Evolutionary conservation across 2,329 filamentous ascomycete genomes (phyloP), one percentile per base, ranked within the genome.

Genomic region (Talaromyces albobiverticillius): DNA sequence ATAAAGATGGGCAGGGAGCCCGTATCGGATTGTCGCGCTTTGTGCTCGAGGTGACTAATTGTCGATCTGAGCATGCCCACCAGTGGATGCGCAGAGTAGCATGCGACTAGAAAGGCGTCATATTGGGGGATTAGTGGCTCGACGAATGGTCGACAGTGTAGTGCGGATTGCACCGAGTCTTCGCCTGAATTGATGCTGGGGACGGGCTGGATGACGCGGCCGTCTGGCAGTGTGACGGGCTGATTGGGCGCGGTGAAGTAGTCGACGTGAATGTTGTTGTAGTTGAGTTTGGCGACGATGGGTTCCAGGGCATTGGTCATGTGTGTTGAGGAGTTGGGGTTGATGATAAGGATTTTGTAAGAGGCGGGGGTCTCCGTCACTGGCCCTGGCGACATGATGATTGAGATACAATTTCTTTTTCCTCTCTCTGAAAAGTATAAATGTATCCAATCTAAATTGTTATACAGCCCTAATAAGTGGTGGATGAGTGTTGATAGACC

Each of bases 31-130:
- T 42, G 52, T 16, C 31, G 50, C 5, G 49, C 54, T 22, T 46
- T 53, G 14, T 60, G 29, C 31, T 56, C 54, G 20, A 59, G 38
- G n/a, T 60, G 60, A n/a, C 47, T 48, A 43, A 76, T 70, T 13
- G 74, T 64, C n/a, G 72, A 59, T 56, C 78, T 78, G 10, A 95
- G 73, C 46, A 79, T 70, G 0, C 77, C 69, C 0, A 95, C 89
- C 0, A 96, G 80, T 0, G 88, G 85, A 65, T 96, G 91, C 1
- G 88, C 84, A 56, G 89, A 94, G 75, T 90, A 97, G 74, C 93
- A 96, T 18, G 91, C 91, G 2, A 96, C 81, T 0, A 96, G 79
- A 58, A 95, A 86, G n/a, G 81, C 90, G 65, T 94, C 85, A 68
- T 89, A 57, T 58, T 68, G 23, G 32, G 67, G 32, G 14, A 71